phyloP scores from a whole-genome alignment of 2,329 filamentous ascomycete genomes.

The Byssothecium circinans region DNA sequence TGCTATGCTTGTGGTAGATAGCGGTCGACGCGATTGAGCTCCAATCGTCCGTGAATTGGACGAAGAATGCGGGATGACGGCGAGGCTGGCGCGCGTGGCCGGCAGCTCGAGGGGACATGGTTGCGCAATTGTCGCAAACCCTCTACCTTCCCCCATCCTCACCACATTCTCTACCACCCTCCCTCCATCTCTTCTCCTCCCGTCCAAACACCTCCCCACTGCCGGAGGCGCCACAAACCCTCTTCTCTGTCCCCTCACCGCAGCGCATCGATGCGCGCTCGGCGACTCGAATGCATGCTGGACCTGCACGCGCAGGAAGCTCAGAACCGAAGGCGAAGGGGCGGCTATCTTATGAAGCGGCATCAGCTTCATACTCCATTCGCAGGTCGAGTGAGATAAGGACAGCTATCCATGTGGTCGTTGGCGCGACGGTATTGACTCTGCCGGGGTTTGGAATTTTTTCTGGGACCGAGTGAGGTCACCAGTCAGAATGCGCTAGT shows the following conservation, averaged over 20 bases:
- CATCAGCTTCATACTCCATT: constrained; percentile 40
- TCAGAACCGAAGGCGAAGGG: constrained; percentile 42
- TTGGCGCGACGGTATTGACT: constrained; percentile 8
- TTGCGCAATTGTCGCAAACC: too few species aligned
- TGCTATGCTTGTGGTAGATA: constrained; percentile 13
- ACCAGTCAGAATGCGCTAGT: constrained; percentile 22
- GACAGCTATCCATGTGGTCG: constrained; percentile 34
- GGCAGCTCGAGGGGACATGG: too few species aligned
- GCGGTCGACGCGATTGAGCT: neutral
- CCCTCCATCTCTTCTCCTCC: neutral
- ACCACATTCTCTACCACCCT: neutral
- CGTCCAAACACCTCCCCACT: constrained; percentile 1
- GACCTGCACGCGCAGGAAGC: constrained; percentile 41
- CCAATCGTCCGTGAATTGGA: neutral
- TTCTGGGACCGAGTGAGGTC: constrained; percentile 4
- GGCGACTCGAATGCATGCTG: constrained; percentile 32
- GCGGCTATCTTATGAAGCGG: constrained; percentile 34
- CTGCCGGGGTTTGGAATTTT: constrained; percentile 13
- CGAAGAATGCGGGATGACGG: too few species aligned
- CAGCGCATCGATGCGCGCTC: constrained; percentile 25
- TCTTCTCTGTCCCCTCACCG: constrained; percentile 20
- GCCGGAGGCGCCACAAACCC: constrained; percentile 12
- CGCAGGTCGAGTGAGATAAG: constrained; percentile 17
- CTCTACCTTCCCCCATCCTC: neutral
- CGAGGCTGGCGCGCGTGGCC: too few species aligned